Base-by-base conservation (phyloP, 768 basidiomycete genomes). In the Hericium coralloides region DNA sequence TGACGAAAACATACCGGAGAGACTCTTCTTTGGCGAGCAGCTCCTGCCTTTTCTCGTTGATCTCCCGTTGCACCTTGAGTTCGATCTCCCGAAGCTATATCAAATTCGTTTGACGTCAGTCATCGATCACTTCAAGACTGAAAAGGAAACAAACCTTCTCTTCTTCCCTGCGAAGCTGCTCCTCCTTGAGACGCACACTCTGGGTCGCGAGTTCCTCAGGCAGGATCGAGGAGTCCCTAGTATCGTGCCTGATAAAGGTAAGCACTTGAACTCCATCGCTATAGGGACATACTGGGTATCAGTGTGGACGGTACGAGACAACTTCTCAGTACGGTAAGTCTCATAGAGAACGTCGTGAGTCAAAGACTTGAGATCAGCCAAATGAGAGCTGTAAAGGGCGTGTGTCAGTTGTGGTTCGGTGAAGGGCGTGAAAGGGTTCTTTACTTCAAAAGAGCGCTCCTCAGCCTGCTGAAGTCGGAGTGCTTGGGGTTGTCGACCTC, bases 401-500 rank as follows among this genome's bases (percentile, higher is more conserved):
- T 25, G 53, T 65, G 39, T 55, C 52, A 37, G 56, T 12, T 10
- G 12, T 51, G 22, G 15, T 10, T 15, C 18, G 37, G 23, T 45
- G 38, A 36, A 52, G 8, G 57, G 2, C 1, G 6, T 60, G 20
- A 50, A 15, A 26, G 25, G 22, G 45, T 52, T 9, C 72, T 77
- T 65, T 69, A 94, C 92, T 89, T 89, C 65, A 99, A 79, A 55
- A 99, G 77, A 43, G 95, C 95, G 60, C 89, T 89, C 64, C 95
- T 78, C 58, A 99, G 82, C 57, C 93, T 79, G 71, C 89, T 90
- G 70, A 98, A 98, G 76, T 99, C 97, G n/a, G 92, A 97, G 75
- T 99, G 97, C 70, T 92, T 89, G n/a, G 94, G 93, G 72, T 98
- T 98, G 77, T 99, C 97, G 59, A 98, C 95, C 69, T 98, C 95